A percentile compares a stretch with the other conserved stretches of the same genome.
Conservation (phyloP, 257 asterid species). For the Rehmannia glutinosa region DNA sequence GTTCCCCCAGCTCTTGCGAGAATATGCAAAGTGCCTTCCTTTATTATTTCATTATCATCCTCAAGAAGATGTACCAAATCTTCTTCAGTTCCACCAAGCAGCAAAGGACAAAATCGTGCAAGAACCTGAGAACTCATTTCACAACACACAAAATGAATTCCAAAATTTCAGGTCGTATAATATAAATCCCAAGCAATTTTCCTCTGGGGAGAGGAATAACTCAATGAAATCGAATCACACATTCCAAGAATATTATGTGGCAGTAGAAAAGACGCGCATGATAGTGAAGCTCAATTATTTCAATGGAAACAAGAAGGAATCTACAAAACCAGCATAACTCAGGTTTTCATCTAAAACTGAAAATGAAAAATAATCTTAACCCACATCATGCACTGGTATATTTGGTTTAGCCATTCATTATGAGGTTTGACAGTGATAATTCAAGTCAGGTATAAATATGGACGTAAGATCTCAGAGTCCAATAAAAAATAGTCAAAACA, state of each 20-base stretch:
- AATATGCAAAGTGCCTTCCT: slow-evolving; percentile 87
- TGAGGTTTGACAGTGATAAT: neutral
- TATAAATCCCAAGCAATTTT: neutral
- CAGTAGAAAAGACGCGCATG: slow-evolving; percentile 5
- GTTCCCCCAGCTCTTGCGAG: slow-evolving; percentile 94
- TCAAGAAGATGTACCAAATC: slow-evolving; percentile 76
- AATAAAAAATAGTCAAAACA: neutral
- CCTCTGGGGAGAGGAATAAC: neutral
- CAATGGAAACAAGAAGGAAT: neutral
- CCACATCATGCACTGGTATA: neutral
- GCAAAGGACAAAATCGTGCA: slow-evolving; percentile 79
- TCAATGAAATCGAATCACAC: slow-evolving; percentile 4
- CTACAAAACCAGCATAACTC: neutral
- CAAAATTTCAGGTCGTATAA: slow-evolving; percentile 1
- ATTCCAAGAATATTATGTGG: neutral
- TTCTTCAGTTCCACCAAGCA: slow-evolving; percentile 78
- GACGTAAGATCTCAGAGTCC: neutral
- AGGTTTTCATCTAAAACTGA: neutral
- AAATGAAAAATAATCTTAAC: neutral
- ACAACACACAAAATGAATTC: slow-evolving; percentile 11
- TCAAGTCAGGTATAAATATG: neutral
- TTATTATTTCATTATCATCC: slow-evolving; percentile 86
- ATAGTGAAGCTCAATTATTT: slow-evolving; percentile 9
- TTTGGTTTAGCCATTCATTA: neutral
- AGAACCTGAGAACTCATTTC: slow-evolving; percentile 51